These are phyloP conservation scores for Pseudocercospora pini-densiflorae DNA, from an alignment of 2,329 filamentous ascomycete genomes.

Conservation along the genomic window DNA sequence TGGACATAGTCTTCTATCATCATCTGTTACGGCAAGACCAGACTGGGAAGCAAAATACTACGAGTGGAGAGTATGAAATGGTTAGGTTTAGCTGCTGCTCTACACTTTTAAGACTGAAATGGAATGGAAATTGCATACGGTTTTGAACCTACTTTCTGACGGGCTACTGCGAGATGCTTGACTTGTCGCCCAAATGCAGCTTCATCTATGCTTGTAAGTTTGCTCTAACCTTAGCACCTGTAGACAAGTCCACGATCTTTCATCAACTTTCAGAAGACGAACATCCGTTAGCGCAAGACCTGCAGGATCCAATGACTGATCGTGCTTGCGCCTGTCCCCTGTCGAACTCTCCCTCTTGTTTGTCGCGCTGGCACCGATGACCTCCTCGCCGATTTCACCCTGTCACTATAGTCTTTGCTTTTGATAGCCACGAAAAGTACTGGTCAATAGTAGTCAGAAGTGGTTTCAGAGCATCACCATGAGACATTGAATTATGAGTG, in stretches of 20 bases:
- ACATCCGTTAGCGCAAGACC: background rate
- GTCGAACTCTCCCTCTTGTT: no score
- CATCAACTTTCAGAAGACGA: background rate
- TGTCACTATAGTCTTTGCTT: background rate
- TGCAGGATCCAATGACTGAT: background rate
- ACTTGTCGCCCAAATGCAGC: background rate
- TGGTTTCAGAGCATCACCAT: background rate
- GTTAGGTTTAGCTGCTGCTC: slow-evolving; percentile 1
- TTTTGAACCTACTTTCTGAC: background rate
- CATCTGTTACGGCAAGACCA: background rate
- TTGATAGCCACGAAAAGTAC: background rate
- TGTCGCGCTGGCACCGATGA: background rate
- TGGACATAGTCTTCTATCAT: slow-evolving; percentile 10
- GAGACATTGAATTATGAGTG: background rate
- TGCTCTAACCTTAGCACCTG: no score
- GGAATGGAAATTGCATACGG: background rate
- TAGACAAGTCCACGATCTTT: no score
- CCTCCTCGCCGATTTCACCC: background rate
- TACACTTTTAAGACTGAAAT: slow-evolving; percentile 4
- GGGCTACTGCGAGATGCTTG: background rate
- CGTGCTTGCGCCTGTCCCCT: background rate
- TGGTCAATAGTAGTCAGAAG: background rate
- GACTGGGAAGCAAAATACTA: background rate
- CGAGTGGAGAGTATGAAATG: slow-evolving; percentile 6
- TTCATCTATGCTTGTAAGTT: no score